These are phyloP conservation scores for Kockiozyma suomiensis DNA, from an alignment of 805 yeast species.

Conservation along the genomic window DNA sequence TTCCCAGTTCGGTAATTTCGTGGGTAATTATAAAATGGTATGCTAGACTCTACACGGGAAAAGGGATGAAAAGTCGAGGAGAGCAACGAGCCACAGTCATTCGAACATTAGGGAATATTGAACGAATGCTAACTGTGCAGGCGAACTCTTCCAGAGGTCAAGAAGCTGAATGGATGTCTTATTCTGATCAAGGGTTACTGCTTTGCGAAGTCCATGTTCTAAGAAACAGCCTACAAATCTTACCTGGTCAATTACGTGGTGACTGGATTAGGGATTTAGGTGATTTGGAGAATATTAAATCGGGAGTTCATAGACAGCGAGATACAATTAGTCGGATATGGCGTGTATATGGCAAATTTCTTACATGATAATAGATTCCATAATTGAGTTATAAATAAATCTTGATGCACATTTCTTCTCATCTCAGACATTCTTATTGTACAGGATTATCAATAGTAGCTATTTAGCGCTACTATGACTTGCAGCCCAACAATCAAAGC, in stretches of 20 bases:
- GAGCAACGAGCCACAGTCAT: slow-evolving; percentile 41
- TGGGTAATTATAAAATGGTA: slow-evolving; percentile 22
- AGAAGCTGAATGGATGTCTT: slow-evolving; percentile 36
- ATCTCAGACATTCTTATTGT: too few relatives aligned
- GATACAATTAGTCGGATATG: slow-evolving; percentile 47
- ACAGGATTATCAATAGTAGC: too few relatives aligned
- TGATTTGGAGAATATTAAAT: slow-evolving; percentile 53
- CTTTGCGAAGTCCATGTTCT: slow-evolving; percentile 67
- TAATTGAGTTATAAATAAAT: too few relatives aligned
- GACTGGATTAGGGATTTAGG: slow-evolving; percentile 69
- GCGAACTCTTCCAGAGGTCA: not conserved
- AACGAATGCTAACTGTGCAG: slow-evolving; percentile 51
- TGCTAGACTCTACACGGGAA: slow-evolving; percentile 40
- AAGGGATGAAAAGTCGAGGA: slow-evolving; percentile 39
- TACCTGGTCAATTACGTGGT: slow-evolving; percentile 53
- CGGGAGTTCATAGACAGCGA: slow-evolving; percentile 47
- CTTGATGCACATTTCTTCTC: too few relatives aligned
- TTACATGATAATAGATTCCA: too few relatives aligned
- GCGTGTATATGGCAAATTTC: slow-evolving; percentile 28
- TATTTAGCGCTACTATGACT: too few relatives aligned
- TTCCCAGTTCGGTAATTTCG: slow-evolving; percentile 65
- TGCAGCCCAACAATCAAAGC: too few relatives aligned
- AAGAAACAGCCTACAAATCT: slow-evolving; percentile 50
- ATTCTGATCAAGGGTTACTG: slow-evolving; percentile 58
- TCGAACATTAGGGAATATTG: slow-evolving; percentile 59